Percentiles rank a stretch among this genome's conserved stretches.
These are phyloP conservation scores for Phalaenopsis hybrid DNA, from an alignment of 116 monocot species.

Conservation along the genomic window DNA sequence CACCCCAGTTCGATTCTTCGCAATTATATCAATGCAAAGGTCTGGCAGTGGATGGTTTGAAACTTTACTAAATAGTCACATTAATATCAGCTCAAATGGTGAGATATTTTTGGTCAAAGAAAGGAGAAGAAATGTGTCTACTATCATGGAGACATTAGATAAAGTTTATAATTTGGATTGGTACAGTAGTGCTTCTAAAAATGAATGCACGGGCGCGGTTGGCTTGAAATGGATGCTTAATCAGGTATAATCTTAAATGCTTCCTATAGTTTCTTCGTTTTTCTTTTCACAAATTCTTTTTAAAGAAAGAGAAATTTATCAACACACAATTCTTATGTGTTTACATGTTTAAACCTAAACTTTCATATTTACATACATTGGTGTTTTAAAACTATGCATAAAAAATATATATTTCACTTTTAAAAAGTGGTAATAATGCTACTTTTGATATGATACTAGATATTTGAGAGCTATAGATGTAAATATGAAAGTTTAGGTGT, in stretches of 20 bases:
- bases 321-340: too few relatives aligned
- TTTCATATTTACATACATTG: too few relatives aligned
- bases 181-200: constrained; percentile 46
- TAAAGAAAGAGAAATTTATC: too few relatives aligned
- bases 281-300: background rate
- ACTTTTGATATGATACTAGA: too few relatives aligned
- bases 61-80: constrained; percentile 41
- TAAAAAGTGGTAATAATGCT: too few relatives aligned
- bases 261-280: background rate
- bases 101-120: constrained; percentile 43
- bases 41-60: constrained; percentile 58
- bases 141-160: constrained; percentile 32
- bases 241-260: constrained; percentile 22
- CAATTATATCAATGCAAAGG: constrained; percentile 44
- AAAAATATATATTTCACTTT: too few relatives aligned
- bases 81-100: constrained; percentile 42
- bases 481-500: too few relatives aligned
- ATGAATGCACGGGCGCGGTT: constrained; percentile 47
- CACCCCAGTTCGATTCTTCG: constrained; percentile 38
- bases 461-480: too few relatives aligned
- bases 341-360: too few relatives aligned
- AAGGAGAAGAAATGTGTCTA: constrained; percentile 33
- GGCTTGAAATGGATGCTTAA: constrained; percentile 58
- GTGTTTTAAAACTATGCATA: too few relatives aligned
- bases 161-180: constrained; percentile 51